These are phyloP conservation scores for Carex kokanica DNA, from an alignment of 176 grass and related monocot genomes.

Conservation along the genomic window DNA sequence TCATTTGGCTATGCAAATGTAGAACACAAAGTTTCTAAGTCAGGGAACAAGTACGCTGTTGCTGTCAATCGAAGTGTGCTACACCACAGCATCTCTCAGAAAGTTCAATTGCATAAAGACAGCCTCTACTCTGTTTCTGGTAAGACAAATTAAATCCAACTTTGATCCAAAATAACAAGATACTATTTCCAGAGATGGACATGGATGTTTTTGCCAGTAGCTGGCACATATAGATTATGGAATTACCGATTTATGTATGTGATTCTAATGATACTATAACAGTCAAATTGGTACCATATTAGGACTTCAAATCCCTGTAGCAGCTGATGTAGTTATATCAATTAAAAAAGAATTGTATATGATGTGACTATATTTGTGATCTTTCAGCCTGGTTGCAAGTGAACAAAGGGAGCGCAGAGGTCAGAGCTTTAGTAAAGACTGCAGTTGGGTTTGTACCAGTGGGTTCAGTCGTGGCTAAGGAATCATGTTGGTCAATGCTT, in stretches of 20 bases:
- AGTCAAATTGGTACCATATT: background rate
- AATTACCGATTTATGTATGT: background rate
- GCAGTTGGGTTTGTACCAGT: constrained; percentile 40
- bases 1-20: constrained; percentile 49
- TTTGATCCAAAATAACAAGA: background rate
- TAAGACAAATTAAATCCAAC: constrained; percentile 13
- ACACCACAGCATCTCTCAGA: constrained; percentile 74
- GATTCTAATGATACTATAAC: background rate
- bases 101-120: constrained; percentile 59
- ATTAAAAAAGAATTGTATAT: background rate
- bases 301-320: too few species aligned
- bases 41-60: constrained; percentile 56
- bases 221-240: background rate
- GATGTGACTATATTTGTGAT: background rate
- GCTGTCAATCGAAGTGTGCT: constrained; percentile 34
- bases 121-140: constrained; percentile 77
- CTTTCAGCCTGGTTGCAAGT: constrained; percentile 74
- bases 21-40: constrained; percentile 29
- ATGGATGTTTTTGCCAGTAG: background rate
- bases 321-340: background rate
- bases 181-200: background rate
- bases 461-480: constrained; percentile 49
- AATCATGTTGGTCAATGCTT: constrained; percentile 86
- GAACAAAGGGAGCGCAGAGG: constrained; percentile 39
- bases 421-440: constrained; percentile 69